Percentiles rank a stretch among this genome's conserved stretches.
phyloP scores from a whole-genome alignment of 2,329 filamentous ascomycete genomes.

The Pseudopithomyces maydicus region DNA sequence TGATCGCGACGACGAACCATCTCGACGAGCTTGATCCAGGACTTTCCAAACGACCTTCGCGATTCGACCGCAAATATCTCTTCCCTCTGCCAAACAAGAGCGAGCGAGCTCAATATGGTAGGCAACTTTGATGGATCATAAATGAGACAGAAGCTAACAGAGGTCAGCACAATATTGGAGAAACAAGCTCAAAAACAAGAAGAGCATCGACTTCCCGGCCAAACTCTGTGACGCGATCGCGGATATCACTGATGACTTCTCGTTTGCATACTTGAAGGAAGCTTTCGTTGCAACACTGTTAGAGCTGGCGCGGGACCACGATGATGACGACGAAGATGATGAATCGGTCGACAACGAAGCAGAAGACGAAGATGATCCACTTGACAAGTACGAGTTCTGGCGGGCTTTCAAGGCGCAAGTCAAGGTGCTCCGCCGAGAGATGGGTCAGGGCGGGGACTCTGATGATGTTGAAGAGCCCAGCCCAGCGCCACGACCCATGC shows the following conservation, averaged over 20 bases:
- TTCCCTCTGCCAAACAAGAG: conserved; percentile 63
- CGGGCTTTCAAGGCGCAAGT: conserved; percentile 68
- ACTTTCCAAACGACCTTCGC: conserved; percentile 65
- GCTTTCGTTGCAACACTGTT: conserved; percentile 69
- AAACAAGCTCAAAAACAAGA: conserved; percentile 60
- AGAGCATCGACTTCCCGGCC: conserved; percentile 65
- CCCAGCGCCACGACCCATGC: conserved; percentile 1
- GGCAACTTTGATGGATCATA: conserved; percentile 15
- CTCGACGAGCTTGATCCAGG: conserved; percentile 46
- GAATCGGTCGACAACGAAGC: conserved; percentile 25
- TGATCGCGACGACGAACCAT: conserved; percentile 50
- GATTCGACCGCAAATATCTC: conserved; percentile 70
- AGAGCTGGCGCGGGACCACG: conserved; percentile 55
- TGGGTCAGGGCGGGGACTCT: conserved; percentile 43
- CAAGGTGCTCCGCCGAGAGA: conserved; percentile 63
- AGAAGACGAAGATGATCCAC: conserved; percentile 48
- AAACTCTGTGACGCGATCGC: conserved; percentile 64
- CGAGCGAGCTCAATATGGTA: conserved; percentile 64
- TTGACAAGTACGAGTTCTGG: conserved; percentile 63
- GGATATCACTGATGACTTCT: conserved; percentile 67
- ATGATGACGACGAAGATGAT: conserved; percentile 21
- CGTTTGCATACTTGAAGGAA: conserved; percentile 73
- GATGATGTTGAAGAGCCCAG: conserved; percentile 7
- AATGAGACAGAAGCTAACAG: conserved; percentile 19
- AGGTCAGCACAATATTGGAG: conserved; percentile 60